phyloP scores from a whole-genome alignment of 345 rosid species.

The Laguncularia racemosa region DNA sequence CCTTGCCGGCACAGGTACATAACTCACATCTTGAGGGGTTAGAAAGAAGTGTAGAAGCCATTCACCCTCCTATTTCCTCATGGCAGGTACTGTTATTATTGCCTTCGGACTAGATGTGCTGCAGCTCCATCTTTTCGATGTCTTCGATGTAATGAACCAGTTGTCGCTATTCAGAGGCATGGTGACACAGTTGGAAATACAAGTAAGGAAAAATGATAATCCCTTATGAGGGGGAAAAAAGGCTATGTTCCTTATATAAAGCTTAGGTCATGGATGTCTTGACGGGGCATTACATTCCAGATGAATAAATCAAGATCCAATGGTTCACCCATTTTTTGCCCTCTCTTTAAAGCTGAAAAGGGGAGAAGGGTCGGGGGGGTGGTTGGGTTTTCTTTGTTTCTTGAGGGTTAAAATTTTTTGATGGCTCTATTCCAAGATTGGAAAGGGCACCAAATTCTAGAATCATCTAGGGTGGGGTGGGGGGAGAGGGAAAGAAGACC shows the following conservation, averaged over 20 bases:
- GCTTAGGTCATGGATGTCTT: not conserved
- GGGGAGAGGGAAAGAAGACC: too few relatives aligned
- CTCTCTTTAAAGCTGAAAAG: too few relatives aligned
- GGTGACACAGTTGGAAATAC: not conserved
- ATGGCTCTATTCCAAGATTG: too few relatives aligned
- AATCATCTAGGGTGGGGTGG: too few relatives aligned
- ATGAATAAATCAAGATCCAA: too few relatives aligned
- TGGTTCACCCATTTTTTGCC: too few relatives aligned
- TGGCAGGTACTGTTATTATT: slow-evolving; percentile 91
- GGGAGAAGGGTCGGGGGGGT: too few relatives aligned
- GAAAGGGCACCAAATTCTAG: too few relatives aligned
- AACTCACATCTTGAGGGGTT: too few relatives aligned
- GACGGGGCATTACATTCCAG: not conserved
- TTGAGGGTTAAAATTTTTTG: too few relatives aligned
- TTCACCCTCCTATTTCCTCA: slow-evolving; percentile 4
- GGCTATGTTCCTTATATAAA: not conserved
- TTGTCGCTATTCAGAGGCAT: slow-evolving; percentile 77
- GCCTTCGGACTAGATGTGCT: slow-evolving; percentile 82
- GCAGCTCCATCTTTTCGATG: slow-evolving; percentile 73
- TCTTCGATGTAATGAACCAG: slow-evolving; percentile 64
- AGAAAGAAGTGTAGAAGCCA: not conserved
- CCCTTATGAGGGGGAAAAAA: not conserved
- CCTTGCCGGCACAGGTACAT: slow-evolving; percentile 91
- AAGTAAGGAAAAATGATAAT: slow-evolving; percentile 8
- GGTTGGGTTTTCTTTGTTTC: too few relatives aligned